These are phyloP conservation scores for Cladorrhinum samala DNA, from an alignment of 495 filamentous ascomycete species.

Conservation along the genomic window DNA sequence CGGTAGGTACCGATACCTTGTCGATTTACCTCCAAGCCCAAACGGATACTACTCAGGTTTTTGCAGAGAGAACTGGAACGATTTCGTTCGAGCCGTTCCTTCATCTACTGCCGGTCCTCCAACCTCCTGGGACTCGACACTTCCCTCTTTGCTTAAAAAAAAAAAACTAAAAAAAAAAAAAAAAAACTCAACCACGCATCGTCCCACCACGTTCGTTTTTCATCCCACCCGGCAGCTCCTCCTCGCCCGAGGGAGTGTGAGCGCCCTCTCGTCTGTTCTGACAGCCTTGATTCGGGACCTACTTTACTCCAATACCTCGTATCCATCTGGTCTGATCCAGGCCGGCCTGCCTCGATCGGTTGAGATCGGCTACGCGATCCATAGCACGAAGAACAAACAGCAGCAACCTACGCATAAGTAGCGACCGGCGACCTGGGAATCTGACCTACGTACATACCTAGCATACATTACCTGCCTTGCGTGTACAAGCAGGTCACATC, in stretches of 20 bases:
- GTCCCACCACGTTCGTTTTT: conserved; percentile 19
- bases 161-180: conserved; percentile 1
- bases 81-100: neutral
- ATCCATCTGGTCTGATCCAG: neutral
- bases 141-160: neutral
- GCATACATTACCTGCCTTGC: too few species aligned
- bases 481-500: too few species aligned
- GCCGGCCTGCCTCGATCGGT: conserved; percentile 4
- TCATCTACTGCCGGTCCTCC: conserved; percentile 7
- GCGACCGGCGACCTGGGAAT: too few species aligned
- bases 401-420: too few species aligned
- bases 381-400: too few species aligned
- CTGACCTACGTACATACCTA: too few species aligned
- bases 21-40: neutral
- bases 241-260: neutral
- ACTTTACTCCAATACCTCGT: neutral
- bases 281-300: neutral
- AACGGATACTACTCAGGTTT: neutral
- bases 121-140: neutral
- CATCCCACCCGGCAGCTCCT: neutral
- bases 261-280: neutral
- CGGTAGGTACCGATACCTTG: neutral
- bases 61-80: neutral
- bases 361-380: conserved; percentile 10
- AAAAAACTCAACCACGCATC: conserved; percentile 5